Evolutionary conservation across 2,329 filamentous ascomycete species (phyloP).

Genomic region (Sclerotinia borealis): DNA sequence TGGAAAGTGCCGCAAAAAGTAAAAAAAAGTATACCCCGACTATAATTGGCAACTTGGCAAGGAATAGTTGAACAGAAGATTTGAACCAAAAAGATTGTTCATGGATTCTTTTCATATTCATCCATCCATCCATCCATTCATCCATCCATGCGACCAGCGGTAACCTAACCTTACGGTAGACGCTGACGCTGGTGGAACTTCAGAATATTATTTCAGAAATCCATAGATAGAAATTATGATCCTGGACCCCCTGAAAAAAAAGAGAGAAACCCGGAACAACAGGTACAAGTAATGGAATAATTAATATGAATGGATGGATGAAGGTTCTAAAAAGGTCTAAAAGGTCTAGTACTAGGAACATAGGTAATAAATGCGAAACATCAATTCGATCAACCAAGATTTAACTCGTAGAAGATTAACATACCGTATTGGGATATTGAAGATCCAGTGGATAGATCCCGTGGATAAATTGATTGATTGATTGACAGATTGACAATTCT

Average conservation of each 20-base stretch:
- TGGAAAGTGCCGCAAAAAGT: not conserved
- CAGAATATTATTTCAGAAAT: not conserved
- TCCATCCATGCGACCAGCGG: not conserved
- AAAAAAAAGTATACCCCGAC: not conserved
- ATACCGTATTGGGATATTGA: not conserved
- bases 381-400: not conserved
- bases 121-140: no score
- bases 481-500: not conserved
- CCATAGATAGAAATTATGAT: no score
- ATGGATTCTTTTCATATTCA: not conserved
- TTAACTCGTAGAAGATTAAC: not conserved
- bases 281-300: no score
- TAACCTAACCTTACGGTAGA: no score
- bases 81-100: no score
- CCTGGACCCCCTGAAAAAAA: not conserved
- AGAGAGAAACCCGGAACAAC: not conserved
- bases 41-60: not conserved
- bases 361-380: not conserved
- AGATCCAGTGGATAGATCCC: not conserved
- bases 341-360: not conserved
- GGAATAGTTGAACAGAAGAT: not conserved
- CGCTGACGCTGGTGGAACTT: not conserved
- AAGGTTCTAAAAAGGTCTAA: not conserved
- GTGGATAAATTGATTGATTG: not conserved
- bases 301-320: not conserved